These are phyloP conservation scores for Tolypocladium tropicale DNA, from an alignment of 2,329 filamentous ascomycete genomes.

Conservation along the genomic window DNA sequence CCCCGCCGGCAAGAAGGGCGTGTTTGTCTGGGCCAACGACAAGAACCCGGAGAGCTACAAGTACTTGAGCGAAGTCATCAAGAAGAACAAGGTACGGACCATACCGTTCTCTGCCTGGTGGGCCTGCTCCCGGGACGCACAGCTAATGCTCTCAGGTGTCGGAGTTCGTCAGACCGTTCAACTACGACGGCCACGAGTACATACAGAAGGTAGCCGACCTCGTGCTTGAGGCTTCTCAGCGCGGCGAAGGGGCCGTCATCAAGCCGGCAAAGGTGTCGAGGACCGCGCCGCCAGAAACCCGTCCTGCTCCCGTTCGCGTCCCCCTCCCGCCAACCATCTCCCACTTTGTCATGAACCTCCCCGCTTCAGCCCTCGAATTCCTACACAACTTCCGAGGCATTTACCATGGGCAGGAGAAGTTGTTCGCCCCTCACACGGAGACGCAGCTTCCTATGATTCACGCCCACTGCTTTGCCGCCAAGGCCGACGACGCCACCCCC, in stretches of 20 bases:
- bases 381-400: slow-evolving; percentile 57
- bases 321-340: slow-evolving; percentile 64
- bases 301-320: slow-evolving; percentile 27
- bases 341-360: slow-evolving; percentile 98
- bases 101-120: background rate
- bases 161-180: slow-evolving; percentile 67
- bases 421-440: slow-evolving; percentile 52
- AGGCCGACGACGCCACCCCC: slow-evolving; percentile 63
- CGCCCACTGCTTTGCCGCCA: slow-evolving; percentile 87
- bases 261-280: slow-evolving; percentile 27
- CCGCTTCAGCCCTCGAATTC: slow-evolving; percentile 80
- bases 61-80: slow-evolving; percentile 59
- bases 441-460: slow-evolving; percentile 71
- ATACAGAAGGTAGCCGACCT: slow-evolving; percentile 59
- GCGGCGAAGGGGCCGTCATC: slow-evolving; percentile 44
- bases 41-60: slow-evolving; percentile 83
- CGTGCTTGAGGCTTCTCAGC: slow-evolving; percentile 39
- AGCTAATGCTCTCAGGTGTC: slow-evolving; percentile 32
- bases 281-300: slow-evolving; percentile 24
- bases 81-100: slow-evolving; percentile 62
- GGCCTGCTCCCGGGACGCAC: background rate
- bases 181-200: slow-evolving; percentile 72
- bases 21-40: slow-evolving; percentile 96
- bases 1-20: slow-evolving; percentile 77
- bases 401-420: slow-evolving; percentile 58